Conservation (phyloP, 2,329 filamentous ascomycete genomes). For the Chrysosphaeria jannelii region DNA sequence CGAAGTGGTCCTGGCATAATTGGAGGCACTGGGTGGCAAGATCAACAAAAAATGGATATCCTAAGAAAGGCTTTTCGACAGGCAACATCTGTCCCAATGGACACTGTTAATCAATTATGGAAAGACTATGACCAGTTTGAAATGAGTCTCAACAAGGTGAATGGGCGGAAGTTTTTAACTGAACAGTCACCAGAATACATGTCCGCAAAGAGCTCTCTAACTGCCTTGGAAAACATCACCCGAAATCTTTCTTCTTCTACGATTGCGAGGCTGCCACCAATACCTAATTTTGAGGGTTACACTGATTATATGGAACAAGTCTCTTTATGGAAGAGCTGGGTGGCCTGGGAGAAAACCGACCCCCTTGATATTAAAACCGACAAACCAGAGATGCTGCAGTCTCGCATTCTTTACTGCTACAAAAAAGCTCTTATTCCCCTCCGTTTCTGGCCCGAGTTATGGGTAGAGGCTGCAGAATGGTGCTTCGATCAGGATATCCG, state of each 20-base stretch:
- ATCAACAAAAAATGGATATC: slow-evolving; percentile 91
- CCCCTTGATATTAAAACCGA: slow-evolving; percentile 64
- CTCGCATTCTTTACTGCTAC: slow-evolving; percentile 67
- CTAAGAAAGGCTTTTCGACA: slow-evolving; percentile 78
- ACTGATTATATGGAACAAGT: slow-evolving; percentile 63
- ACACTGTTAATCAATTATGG: slow-evolving; percentile 62
- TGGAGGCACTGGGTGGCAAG: slow-evolving; percentile 75
- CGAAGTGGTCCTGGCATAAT: slow-evolving; percentile 62
- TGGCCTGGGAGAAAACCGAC: slow-evolving; percentile 83
- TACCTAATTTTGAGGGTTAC: slow-evolving; percentile 62
- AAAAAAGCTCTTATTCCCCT: slow-evolving; percentile 82
- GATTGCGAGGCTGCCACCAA: slow-evolving; percentile 53
- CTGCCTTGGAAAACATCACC: slow-evolving; percentile 69
- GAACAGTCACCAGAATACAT: slow-evolving; percentile 84
- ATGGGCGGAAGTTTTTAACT: slow-evolving; percentile 78
- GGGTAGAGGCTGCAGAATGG: slow-evolving; percentile 86
- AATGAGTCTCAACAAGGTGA: slow-evolving; percentile 74
- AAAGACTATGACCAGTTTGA: slow-evolving; percentile 96
- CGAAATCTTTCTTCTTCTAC: slow-evolving; percentile 46
- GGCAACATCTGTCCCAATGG: slow-evolving; percentile 63
- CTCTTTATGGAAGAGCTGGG: slow-evolving; percentile 76
- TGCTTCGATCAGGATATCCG: slow-evolving; percentile 48
- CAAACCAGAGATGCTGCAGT: slow-evolving; percentile 42
- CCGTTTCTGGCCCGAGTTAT: slow-evolving; percentile 83
- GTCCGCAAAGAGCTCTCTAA: slow-evolving; percentile 77